phyloP scores from a whole-genome alignment of 352 stramenopile genomes.

The Globisporangium polare region DNA sequence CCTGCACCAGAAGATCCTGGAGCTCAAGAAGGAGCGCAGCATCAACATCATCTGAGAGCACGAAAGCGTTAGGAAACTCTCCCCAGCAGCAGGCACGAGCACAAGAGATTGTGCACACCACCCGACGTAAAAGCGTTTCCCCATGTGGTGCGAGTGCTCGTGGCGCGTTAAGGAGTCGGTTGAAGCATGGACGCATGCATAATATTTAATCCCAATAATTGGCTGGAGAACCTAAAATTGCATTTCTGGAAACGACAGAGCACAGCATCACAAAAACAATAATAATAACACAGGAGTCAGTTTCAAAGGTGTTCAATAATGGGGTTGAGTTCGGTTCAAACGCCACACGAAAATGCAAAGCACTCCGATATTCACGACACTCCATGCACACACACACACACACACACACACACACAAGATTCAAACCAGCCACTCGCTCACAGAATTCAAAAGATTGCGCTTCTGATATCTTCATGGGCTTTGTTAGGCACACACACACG shows the following conservation, averaged over 20 bases:
- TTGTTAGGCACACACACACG: background rate
- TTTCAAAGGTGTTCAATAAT: slow-evolving; percentile 25
- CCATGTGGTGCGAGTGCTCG: background rate
- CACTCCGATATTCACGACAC: background rate
- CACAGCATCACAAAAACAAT: slow-evolving; percentile 17
- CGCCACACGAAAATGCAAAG: background rate
- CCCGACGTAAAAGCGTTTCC: slow-evolving; percentile 1
- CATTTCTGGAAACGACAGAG: slow-evolving; percentile 26
- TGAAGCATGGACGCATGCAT: slow-evolving; percentile 10
- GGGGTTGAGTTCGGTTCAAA: background rate
- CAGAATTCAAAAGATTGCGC: background rate
- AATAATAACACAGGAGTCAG: slow-evolving; percentile 17
- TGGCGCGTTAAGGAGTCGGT: background rate
- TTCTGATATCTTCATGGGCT: background rate
- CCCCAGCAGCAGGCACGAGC: background rate
- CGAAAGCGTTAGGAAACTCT: background rate
- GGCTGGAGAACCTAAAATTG: slow-evolving; percentile 29
- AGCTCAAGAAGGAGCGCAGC: slow-evolving; percentile 21
- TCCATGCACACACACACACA: background rate
- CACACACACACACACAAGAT: slow-evolving; percentile 2
- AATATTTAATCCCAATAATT: slow-evolving; percentile 30
- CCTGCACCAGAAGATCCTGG: slow-evolving; percentile 34
- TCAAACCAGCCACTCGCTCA: background rate
- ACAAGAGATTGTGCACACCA: background rate
- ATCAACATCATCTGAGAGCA: slow-evolving; percentile 16